Evolutionary conservation across 352 stramenopile genomes (phyloP).

Genomic region (Pythium chondricola): DNA sequence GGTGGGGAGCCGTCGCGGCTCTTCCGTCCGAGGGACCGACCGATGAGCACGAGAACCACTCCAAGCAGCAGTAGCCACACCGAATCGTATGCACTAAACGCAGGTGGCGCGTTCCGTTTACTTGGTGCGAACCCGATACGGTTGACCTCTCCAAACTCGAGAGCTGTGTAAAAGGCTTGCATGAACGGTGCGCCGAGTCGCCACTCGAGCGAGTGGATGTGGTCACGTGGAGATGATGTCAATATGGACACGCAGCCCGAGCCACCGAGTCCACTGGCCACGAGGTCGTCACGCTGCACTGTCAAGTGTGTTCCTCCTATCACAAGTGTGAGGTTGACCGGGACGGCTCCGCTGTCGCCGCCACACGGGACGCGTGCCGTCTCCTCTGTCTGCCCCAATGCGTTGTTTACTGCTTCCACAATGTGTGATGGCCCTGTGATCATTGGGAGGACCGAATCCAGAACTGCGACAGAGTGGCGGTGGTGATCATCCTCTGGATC

Average conservation of each 20-base stretch:
- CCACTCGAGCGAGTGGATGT: constrained; percentile 1
- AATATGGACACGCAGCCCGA: constrained; percentile 10
- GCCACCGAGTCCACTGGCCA: neutral
- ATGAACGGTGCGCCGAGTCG: constrained; percentile 12
- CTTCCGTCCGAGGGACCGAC: constrained; percentile 6
- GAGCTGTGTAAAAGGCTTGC: constrained; percentile 13
- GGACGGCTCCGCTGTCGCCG: neutral
- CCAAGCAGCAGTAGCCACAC: constrained; percentile 10
- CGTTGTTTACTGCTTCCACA: constrained; percentile 9
- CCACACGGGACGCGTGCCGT: neutral
- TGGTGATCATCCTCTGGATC: neutral
- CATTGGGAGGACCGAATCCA: constrained; percentile 6
- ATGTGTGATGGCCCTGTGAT: constrained; percentile 6
- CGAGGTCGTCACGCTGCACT: constrained; percentile 2
- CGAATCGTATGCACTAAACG: constrained; percentile 14
- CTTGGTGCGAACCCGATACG: constrained; percentile 11
- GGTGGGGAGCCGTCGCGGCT: too few relatives aligned
- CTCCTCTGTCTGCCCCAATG: constrained; percentile 5
- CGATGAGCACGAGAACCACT: constrained; percentile 11
- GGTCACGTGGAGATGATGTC: neutral
- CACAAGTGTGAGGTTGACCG: constrained; percentile 1
- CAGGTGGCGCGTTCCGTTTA: neutral
- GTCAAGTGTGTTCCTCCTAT: constrained; percentile 3
- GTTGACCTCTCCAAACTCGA: constrained; percentile 5
- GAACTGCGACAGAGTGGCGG: neutral